Evolutionary conservation across 225 moss, liverwort and hornwort genomes (phyloP).

Genomic region (Antitrichia curtipendula): DNA sequence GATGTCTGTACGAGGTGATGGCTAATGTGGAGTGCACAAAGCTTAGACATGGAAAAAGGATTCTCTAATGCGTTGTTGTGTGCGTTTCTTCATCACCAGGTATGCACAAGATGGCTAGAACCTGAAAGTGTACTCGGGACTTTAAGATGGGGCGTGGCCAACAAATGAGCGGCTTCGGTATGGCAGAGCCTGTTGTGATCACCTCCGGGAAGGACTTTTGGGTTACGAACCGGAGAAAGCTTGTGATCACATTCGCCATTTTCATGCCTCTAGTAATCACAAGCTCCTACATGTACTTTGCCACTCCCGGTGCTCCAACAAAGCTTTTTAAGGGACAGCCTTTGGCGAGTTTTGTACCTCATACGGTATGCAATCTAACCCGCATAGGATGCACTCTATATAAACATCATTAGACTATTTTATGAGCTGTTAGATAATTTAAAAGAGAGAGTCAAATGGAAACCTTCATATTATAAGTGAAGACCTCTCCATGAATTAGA

Average conservation of each 20-base stretch:
- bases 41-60: not conserved
- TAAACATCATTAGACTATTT: not conserved
- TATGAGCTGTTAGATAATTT: not conserved
- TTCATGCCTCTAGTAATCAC: constrained; percentile 1
- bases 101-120: not conserved
- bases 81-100: not conserved
- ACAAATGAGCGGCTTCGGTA: not conserved
- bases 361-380: not conserved
- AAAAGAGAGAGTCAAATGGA: not conserved
- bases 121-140: not conserved
- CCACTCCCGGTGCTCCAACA: not conserved
- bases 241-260: not conserved
- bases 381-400: not conserved
- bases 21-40: not conserved
- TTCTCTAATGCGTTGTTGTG: not conserved
- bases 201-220: not conserved
- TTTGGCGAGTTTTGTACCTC: not conserved
- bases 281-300: constrained; percentile 11
- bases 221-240: not conserved
- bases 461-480: not conserved
- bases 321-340: constrained; percentile 4
- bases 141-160: constrained; percentile 4
- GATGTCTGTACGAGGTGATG: not conserved
- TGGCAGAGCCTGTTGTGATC: not conserved
- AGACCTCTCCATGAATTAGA: too few species aligned